Evolutionary conservation across 371 early-diverging fungal genomes (phyloP).

Genomic region (Saksenaea oblongispora): DNA sequence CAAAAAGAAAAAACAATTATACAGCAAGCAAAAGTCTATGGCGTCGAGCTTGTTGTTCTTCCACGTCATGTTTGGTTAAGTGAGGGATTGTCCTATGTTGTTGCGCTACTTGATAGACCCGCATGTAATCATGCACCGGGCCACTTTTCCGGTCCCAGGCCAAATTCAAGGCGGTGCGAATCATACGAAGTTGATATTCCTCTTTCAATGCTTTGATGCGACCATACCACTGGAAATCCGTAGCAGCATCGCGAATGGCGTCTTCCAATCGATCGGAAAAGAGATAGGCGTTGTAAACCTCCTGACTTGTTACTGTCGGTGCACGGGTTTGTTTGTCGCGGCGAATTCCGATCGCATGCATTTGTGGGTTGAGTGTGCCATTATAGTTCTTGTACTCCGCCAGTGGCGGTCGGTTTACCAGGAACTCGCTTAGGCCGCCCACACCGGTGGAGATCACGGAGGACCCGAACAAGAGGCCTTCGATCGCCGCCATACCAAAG

Average conservation of each 20-base stretch:
- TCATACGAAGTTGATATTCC: constrained; percentile 53
- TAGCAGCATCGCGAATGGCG: constrained; percentile 50
- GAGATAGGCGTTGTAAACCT: constrained; percentile 22
- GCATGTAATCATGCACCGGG: constrained; percentile 51
- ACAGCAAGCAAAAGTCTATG: constrained; percentile 13
- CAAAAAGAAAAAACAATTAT: background rate
- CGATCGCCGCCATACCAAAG: constrained; percentile 55
- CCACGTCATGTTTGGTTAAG: constrained; percentile 37
- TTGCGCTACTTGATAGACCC: constrained; percentile 42
- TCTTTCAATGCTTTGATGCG: constrained; percentile 44
- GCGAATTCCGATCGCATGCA: background rate
- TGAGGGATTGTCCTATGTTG: constrained; percentile 30
- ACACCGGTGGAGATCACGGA: constrained; percentile 59
- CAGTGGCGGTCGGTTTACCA: constrained; percentile 51
- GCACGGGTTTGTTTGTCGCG: background rate
- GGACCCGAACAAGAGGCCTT: constrained; percentile 64
- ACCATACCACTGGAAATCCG: constrained; percentile 33
- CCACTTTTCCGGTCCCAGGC: constrained; percentile 59
- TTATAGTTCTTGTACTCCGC: background rate
- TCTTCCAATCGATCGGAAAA: constrained; percentile 29
- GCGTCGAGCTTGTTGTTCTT: constrained; percentile 37
- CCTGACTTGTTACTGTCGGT: constrained; percentile 12
- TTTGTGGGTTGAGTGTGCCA: constrained; percentile 2
- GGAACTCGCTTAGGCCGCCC: constrained; percentile 56
- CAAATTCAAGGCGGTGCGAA: constrained; percentile 51